A percentile compares a stretch with the other conserved stretches of the same genome.
Evolutionary conservation across 768 basidiomycete species (phyloP).

Genomic region (Boletus reticulatus): DNA sequence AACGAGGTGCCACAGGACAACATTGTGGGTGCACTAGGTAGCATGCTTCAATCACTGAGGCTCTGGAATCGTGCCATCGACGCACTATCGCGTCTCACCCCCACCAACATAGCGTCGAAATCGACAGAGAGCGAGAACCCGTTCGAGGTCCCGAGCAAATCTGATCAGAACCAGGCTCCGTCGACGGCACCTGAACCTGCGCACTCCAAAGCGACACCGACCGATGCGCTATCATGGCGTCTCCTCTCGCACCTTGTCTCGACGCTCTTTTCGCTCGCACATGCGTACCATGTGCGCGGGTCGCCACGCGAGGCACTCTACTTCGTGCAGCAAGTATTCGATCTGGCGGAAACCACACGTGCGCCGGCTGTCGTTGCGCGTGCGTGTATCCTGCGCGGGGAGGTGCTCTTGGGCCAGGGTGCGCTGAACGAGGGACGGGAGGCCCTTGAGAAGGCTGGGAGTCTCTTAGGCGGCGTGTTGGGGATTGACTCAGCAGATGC

Average conservation of each 20-base stretch:
- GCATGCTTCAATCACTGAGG: constrained; percentile 67
- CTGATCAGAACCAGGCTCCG: constrained; percentile 27
- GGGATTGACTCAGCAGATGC: constrained; percentile 61
- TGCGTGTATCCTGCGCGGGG: constrained; percentile 64
- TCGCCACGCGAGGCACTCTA: constrained; percentile 84
- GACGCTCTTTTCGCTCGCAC: constrained; percentile 62
- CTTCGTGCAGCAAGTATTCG: constrained; percentile 75
- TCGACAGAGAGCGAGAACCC: constrained; percentile 44
- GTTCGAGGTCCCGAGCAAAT: constrained; percentile 46
- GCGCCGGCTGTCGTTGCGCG: constrained; percentile 63
- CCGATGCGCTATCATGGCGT: constrained; percentile 71
- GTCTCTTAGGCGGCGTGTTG: constrained; percentile 43
- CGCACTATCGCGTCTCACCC: constrained; percentile 57
- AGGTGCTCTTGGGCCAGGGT: constrained; percentile 66
- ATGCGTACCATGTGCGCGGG: constrained; percentile 68
- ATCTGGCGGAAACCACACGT: constrained; percentile 66
- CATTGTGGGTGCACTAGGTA: constrained; percentile 50
- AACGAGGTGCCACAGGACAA: constrained; percentile 49
- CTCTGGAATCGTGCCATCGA: constrained; percentile 82
- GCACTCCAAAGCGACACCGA: constrained; percentile 25
- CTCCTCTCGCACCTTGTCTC: constrained; percentile 68
- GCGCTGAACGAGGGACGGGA: constrained; percentile 55
- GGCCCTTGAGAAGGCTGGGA: constrained; percentile 50
- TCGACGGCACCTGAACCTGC: constrained; percentile 9
- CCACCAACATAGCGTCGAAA: constrained; percentile 27